These are phyloP conservation scores for Fraxinus quadrangulata DNA, from an alignment of 257 asterid genomes.

Conservation along the genomic window DNA sequence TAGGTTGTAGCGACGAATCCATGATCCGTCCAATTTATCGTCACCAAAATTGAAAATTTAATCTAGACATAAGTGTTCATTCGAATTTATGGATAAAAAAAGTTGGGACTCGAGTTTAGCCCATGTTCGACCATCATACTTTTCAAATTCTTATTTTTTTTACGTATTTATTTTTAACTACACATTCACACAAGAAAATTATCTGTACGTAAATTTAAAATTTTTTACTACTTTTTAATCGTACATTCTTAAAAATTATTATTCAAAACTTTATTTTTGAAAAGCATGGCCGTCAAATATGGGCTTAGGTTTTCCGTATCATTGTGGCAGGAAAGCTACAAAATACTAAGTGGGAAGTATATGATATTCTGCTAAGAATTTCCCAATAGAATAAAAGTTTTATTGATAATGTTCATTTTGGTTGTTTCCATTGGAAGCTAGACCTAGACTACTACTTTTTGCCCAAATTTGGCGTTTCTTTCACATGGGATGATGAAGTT, in stretches of 20 bases:
- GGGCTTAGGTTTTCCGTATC: not conserved
- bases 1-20: too few relatives aligned
- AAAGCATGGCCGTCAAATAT: too few relatives aligned
- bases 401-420: slow-evolving; percentile 12
- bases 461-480: not conserved
- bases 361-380: slow-evolving; percentile 1
- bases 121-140: too few relatives aligned
- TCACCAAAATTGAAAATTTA: not conserved
- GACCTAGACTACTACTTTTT: not conserved
- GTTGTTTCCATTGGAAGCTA: slow-evolving; percentile 2
- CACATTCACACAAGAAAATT: too few relatives aligned
- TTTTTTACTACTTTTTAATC: too few relatives aligned
- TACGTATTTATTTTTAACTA: too few relatives aligned
- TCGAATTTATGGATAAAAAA: not conserved
- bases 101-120: not conserved
- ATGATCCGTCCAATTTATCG: not conserved
- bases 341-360: slow-evolving; percentile 8
- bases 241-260: too few relatives aligned
- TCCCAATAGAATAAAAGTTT: not conserved
- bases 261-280: too few relatives aligned
- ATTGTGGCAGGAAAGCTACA: slow-evolving; percentile 24
- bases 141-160: too few relatives aligned
- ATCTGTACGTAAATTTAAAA: too few relatives aligned
- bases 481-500: not conserved
- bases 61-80: not conserved